These are phyloP conservation scores for Schwanniomyces pseudopolymorphus DNA, from an alignment of 805 yeast genomes.

Conservation along the genomic window DNA sequence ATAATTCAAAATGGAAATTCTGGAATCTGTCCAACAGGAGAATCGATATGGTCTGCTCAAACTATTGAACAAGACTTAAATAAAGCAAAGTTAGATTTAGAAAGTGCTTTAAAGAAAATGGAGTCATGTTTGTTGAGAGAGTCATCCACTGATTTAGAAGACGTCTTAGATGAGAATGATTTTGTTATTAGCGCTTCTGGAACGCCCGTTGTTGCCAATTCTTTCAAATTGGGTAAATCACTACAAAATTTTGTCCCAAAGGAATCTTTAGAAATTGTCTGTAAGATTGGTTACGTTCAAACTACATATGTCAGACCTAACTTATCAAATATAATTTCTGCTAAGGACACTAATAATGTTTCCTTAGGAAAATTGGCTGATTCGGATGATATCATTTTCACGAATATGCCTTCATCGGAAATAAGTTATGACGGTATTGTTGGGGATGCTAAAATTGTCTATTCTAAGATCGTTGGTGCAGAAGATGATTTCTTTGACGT, in stretches of 20 bases:
- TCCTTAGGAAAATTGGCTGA: slow-evolving; percentile 25
- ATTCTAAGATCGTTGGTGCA: slow-evolving; percentile 80
- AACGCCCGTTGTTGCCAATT: slow-evolving; percentile 62
- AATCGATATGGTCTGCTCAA: slow-evolving; percentile 86
- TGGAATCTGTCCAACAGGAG: slow-evolving; percentile 84
- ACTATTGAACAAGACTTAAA: slow-evolving; percentile 66
- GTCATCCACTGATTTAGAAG: slow-evolving; percentile 51
- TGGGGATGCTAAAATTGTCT: slow-evolving; percentile 74
- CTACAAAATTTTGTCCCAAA: slow-evolving; percentile 82
- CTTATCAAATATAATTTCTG: slow-evolving; percentile 34
- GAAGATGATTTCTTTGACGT: slow-evolving; percentile 96
- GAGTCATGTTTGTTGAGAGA: slow-evolving; percentile 82
- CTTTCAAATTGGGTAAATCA: slow-evolving; percentile 83
- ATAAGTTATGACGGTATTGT: slow-evolving; percentile 89
- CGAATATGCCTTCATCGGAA: slow-evolving; percentile 77
- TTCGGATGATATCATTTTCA: slow-evolving; percentile 45
- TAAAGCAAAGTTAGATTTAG: slow-evolving; percentile 74
- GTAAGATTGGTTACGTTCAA: slow-evolving; percentile 41
- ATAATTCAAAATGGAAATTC: slow-evolving; percentile 84
- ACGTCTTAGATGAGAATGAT: slow-evolving; percentile 53
- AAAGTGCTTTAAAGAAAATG: slow-evolving; percentile 75
- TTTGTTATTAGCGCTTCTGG: slow-evolving; percentile 45
- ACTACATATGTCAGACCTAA: slow-evolving; percentile 37
- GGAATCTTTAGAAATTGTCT: slow-evolving; percentile 53
- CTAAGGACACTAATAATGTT: slow-evolving; percentile 27